These are phyloP conservation scores for Rubus parviflorus DNA, from an alignment of 306 rosid genomes.

Conservation along the genomic window DNA sequence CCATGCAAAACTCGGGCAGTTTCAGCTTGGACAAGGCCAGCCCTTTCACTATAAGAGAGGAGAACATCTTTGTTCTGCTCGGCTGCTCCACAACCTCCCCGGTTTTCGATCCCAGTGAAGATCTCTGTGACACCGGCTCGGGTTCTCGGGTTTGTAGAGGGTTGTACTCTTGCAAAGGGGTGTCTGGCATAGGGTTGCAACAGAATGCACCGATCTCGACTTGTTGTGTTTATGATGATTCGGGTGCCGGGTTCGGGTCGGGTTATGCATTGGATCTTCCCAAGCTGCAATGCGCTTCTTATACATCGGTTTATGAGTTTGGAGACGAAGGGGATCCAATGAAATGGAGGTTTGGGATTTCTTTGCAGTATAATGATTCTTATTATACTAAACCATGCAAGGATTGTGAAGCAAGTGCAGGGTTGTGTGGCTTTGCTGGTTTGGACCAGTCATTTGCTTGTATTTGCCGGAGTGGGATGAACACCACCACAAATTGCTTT, in stretches of 20 bases:
- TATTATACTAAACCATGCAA: slow-evolving; percentile 34
- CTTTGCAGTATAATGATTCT: slow-evolving; percentile 47
- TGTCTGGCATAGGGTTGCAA: slow-evolving; percentile 42
- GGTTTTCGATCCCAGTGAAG: slow-evolving; percentile 40
- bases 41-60: slow-evolving; percentile 41
- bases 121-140: slow-evolving; percentile 53
- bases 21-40: slow-evolving; percentile 41
- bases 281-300: slow-evolving; percentile 54
- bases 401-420: slow-evolving; percentile 47
- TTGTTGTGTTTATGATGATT: slow-evolving; percentile 60
- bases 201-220: slow-evolving; percentile 43
- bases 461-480: slow-evolving; percentile 41
- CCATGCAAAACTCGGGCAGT: slow-evolving; percentile 56
- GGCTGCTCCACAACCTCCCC: slow-evolving; percentile 62
- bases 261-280: slow-evolving; percentile 52
- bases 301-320: slow-evolving; percentile 45
- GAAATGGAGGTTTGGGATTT: slow-evolving; percentile 54
- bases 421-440: slow-evolving; percentile 46
- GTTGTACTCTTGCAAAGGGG: slow-evolving; percentile 54
- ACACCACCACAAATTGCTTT: slow-evolving; percentile 39
- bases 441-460: slow-evolving; percentile 48
- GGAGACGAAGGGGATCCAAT: slow-evolving; percentile 56
- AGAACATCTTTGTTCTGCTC: slow-evolving; percentile 48
- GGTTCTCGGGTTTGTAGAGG: slow-evolving; percentile 49
- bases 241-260: slow-evolving; percentile 28